These are phyloP conservation scores for Diaporthe sp. DNA, from an alignment of 2,329 filamentous ascomycete species.

Conservation along the genomic window DNA sequence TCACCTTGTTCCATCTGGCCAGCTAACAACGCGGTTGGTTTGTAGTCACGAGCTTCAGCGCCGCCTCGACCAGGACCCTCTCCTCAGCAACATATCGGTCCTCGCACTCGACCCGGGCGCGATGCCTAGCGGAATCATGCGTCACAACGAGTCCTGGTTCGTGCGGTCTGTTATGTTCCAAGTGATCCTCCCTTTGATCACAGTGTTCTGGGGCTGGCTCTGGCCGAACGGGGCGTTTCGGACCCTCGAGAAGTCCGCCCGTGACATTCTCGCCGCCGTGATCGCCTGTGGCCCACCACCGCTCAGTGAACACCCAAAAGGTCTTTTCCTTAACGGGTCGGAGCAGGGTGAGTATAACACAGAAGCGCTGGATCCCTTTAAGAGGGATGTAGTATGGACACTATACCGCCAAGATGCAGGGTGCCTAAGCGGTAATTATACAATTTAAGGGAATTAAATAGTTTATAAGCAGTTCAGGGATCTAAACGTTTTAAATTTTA, in stretches of 20 bases:
- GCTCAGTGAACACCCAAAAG: conserved; percentile 15
- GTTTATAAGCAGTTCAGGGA: too few species aligned
- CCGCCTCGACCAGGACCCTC: conserved; percentile 9
- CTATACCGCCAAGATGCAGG: too few species aligned
- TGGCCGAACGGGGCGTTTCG: conserved; percentile 15
- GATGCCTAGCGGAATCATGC: background rate
- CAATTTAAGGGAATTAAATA: too few species aligned
- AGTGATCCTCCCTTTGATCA: background rate
- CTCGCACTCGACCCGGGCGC: conserved; percentile 5
- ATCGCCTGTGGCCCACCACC: conserved; percentile 28
- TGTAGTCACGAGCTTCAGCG: conserved; percentile 12
- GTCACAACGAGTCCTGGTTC: background rate
- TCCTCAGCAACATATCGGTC: background rate
- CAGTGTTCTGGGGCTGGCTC: background rate
- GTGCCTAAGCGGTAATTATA: too few species aligned
- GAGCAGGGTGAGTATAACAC: conserved; percentile 1
- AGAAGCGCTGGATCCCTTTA: background rate
- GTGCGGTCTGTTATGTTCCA: background rate
- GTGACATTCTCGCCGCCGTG: conserved; percentile 5
- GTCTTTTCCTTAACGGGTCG: background rate
- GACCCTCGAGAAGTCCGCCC: background rate
- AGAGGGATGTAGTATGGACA: conserved; percentile 15
- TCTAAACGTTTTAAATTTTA: too few species aligned
- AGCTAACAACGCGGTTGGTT: background rate
- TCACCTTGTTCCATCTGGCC: too few species aligned